A percentile compares a stretch with the other conserved stretches of the same genome.
Evolutionary conservation across 225 moss, liverwort and hornwort species (phyloP).

Genomic region (Marchantia polymorpha): DNA sequence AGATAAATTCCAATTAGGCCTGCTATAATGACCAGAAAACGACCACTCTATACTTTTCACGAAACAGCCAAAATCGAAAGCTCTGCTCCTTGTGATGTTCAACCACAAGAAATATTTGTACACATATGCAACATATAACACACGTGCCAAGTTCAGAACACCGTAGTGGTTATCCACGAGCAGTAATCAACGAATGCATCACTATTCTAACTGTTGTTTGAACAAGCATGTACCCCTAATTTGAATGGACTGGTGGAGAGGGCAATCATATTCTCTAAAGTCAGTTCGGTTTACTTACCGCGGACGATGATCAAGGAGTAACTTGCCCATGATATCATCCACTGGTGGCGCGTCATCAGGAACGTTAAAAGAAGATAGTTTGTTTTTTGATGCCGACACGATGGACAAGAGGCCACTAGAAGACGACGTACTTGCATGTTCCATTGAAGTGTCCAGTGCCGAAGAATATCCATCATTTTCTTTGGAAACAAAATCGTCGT

Average conservation of each 20-base stretch:
- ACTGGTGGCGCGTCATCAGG: slow-evolving; percentile 77
- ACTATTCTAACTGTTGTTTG: too few species aligned
- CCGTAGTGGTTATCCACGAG: too few species aligned
- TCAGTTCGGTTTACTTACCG: slow-evolving; percentile 35
- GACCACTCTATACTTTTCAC: too few species aligned
- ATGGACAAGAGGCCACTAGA: slow-evolving; percentile 2
- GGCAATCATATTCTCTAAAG: background rate
- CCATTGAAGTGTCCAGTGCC: background rate
- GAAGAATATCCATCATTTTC: slow-evolving; percentile 19
- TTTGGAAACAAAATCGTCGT: slow-evolving; percentile 40
- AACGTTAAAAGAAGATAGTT: slow-evolving; percentile 56
- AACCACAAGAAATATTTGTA: too few species aligned
- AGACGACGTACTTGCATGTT: background rate
- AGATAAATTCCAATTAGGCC: background rate
- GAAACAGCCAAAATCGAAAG: too few species aligned
- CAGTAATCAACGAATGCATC: too few species aligned
- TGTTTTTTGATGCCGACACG: slow-evolving; percentile 45
- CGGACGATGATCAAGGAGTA: slow-evolving; percentile 74
- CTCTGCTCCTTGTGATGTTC: too few species aligned
- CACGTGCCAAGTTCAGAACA: too few species aligned
- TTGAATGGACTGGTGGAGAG: background rate
- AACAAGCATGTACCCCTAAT: too few species aligned
- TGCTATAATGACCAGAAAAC: too few species aligned
- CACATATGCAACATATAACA: too few species aligned
- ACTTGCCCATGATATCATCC: slow-evolving; percentile 78